Conservation (phyloP, 148 eudicot genomes). For the Linanthus parryae region DNA sequence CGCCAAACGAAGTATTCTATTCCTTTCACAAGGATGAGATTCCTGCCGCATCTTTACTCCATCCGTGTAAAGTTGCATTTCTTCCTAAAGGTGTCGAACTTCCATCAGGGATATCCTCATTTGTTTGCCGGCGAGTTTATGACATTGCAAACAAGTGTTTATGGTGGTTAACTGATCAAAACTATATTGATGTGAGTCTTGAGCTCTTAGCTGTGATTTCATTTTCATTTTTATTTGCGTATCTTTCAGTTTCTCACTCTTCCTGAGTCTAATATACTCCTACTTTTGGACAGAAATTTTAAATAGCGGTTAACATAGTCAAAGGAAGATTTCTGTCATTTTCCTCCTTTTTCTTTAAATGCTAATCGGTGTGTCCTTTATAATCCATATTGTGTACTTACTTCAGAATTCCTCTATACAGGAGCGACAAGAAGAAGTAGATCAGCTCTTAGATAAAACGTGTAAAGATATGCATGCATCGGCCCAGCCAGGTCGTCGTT, state of each 20-base stretch:
- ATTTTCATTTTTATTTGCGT: neutral
- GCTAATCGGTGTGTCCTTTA: too few species aligned
- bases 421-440: conserved; percentile 92
- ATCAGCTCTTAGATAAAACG: conserved; percentile 56
- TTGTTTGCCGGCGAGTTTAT: conserved; percentile 57
- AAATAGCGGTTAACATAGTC: too few species aligned
- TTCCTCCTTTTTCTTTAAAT: neutral
- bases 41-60: conserved; percentile 80
- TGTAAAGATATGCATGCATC: conserved; percentile 67
- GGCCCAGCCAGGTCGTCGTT: conserved; percentile 66
- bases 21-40: conserved; percentile 78
- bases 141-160: conserved; percentile 62
- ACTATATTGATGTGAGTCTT: conserved; percentile 63
- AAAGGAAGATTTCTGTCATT: neutral
- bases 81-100: conserved; percentile 75
- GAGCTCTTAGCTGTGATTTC: neutral
- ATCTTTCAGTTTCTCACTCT: neutral
- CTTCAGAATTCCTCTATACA: conserved; percentile 10
- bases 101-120: conserved; percentile 63
- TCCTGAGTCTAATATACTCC: neutral
- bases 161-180: conserved; percentile 80
- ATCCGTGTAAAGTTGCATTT: conserved; percentile 92
- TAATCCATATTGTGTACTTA: too few species aligned
- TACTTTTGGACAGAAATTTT: neutral
- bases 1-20: conserved; percentile 82